Percentiles rank a stretch among this genome's conserved stretches.
phyloP scores from a whole-genome alignment of 768 basidiomycete species.

The Tephrocybe rancida region DNA sequence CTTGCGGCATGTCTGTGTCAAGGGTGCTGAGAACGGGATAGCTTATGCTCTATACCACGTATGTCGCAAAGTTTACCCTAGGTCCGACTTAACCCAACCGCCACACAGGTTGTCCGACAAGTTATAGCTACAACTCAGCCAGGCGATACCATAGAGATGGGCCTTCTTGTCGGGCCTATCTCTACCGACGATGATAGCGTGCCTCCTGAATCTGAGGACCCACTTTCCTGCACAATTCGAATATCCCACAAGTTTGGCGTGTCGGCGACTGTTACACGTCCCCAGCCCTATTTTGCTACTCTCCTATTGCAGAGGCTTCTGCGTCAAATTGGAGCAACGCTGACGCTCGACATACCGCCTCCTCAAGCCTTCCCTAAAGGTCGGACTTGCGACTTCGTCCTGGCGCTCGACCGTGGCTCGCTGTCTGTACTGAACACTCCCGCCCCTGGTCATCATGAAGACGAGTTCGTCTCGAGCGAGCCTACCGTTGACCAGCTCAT shows the following conservation, averaged over 20 bases:
- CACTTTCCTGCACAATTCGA: slow-evolving; percentile 44
- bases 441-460: slow-evolving; percentile 42
- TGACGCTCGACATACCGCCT: slow-evolving; percentile 46
- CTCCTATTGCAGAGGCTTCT: slow-evolving; percentile 64
- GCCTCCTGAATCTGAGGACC: slow-evolving; percentile 30
- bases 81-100: slow-evolving; percentile 17
- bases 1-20: slow-evolving; percentile 84
- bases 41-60: slow-evolving; percentile 85
- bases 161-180: slow-evolving; percentile 55
- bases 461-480: slow-evolving; percentile 60
- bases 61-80: slow-evolving; percentile 34
- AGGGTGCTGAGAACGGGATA: slow-evolving; percentile 83
- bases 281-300: slow-evolving; percentile 42
- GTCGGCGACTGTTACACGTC: slow-evolving; percentile 36
- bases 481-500: slow-evolving; percentile 80
- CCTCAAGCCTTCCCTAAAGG: slow-evolving; percentile 43
- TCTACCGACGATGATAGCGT: slow-evolving; percentile 20
- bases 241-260: slow-evolving; percentile 49
- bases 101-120: slow-evolving; percentile 77
- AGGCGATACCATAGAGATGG: slow-evolving; percentile 87
- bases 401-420: slow-evolving; percentile 65
- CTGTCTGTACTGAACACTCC: slow-evolving; percentile 43
- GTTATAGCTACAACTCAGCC: slow-evolving; percentile 64
- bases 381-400: slow-evolving; percentile 65
- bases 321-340: slow-evolving; percentile 54